Percentiles rank a stretch among this genome's conserved stretches.
Evolutionary conservation across 148 eudicot species (phyloP).

Genomic region (Limonium bicolor): DNA sequence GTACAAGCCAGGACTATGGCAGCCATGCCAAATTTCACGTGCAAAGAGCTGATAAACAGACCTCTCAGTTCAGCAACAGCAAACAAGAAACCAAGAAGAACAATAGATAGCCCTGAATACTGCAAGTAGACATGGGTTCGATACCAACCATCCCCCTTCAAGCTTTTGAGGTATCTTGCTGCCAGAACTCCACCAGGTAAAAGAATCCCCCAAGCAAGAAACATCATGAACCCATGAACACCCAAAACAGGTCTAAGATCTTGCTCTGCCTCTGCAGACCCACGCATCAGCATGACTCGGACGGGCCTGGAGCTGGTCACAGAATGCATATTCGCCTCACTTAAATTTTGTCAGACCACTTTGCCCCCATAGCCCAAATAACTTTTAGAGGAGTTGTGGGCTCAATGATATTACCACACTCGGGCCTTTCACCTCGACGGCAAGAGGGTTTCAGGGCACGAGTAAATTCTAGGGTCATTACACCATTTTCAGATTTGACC

Average conservation of each 20-base stretch:
- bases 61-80: constrained; percentile 95
- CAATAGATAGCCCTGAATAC: constrained; percentile 69
- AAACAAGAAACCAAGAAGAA: constrained; percentile 76
- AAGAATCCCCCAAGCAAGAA: constrained; percentile 88
- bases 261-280: constrained; percentile 88
- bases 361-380: constrained; percentile 92
- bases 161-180: constrained; percentile 65
- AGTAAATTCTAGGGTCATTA: constrained; percentile 84
- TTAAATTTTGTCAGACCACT: constrained; percentile 60
- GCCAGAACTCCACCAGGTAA: constrained; percentile 78
- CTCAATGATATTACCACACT: constrained; percentile 71
- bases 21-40: constrained; percentile 70
- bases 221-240: constrained; percentile 98
- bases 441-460: constrained; percentile 78
- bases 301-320: constrained; percentile 64
- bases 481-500: constrained; percentile 90
- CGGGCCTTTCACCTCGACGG: constrained; percentile 35
- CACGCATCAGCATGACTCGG: constrained; percentile 58
- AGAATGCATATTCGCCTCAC: constrained; percentile 77
- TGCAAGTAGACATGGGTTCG: constrained; percentile 76
- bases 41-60: constrained; percentile 38
- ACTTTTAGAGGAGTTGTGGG: constrained; percentile 75
- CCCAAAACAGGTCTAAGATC: constrained; percentile 77
- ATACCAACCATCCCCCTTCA: constrained; percentile 82
- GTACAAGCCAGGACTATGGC: constrained; percentile 49